phyloP scores from a whole-genome alignment of 1,284 basidiomycete species.

The Singerocomus inundabilis region DNA sequence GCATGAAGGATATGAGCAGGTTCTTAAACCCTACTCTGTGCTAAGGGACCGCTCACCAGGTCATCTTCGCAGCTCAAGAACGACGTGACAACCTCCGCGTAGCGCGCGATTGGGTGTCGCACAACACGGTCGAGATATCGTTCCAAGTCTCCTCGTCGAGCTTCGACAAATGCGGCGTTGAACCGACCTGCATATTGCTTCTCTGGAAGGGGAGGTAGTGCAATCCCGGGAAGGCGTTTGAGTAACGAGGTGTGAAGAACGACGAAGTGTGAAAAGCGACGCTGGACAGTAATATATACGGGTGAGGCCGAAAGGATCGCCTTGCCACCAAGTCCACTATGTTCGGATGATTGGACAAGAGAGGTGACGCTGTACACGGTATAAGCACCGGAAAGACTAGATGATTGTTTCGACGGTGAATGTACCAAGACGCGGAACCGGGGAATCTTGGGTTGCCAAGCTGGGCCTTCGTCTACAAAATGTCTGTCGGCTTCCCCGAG shows the following conservation, averaged over 20 bases:
- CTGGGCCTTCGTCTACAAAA: slow-evolving; percentile 69
- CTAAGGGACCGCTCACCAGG: slow-evolving; percentile 43
- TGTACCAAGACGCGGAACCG: slow-evolving; percentile 75
- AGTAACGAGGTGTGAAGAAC: slow-evolving; percentile 69
- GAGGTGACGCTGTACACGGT: slow-evolving; percentile 77
- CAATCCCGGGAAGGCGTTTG: slow-evolving; percentile 68
- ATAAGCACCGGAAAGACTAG: slow-evolving; percentile 67
- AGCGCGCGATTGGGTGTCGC: slow-evolving; percentile 76
- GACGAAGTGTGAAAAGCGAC: slow-evolving; percentile 84
- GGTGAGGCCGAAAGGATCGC: slow-evolving; percentile 35
- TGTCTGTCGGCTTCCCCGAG: slow-evolving; percentile 63
- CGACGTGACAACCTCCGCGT: slow-evolving; percentile 77
- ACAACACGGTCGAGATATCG: slow-evolving; percentile 71
- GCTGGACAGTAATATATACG: slow-evolving; percentile 65
- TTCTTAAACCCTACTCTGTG: slow-evolving; percentile 1
- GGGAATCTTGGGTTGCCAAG: slow-evolving; percentile 72
- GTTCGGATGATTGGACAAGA: slow-evolving; percentile 47
- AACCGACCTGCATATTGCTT: slow-evolving; percentile 82
- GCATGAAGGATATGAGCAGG: slow-evolving; percentile 7
- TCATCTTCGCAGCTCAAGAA: slow-evolving; percentile 78
- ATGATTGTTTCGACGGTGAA: slow-evolving; percentile 70
- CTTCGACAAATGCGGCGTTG: slow-evolving; percentile 79
- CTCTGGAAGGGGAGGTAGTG: slow-evolving; percentile 78
- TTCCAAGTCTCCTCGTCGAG: slow-evolving; percentile 75
- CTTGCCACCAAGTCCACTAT: slow-evolving; percentile 23